These are phyloP conservation scores for Melampsora americana DNA, from an alignment of 1,284 basidiomycete genomes.

Conservation along the genomic window DNA sequence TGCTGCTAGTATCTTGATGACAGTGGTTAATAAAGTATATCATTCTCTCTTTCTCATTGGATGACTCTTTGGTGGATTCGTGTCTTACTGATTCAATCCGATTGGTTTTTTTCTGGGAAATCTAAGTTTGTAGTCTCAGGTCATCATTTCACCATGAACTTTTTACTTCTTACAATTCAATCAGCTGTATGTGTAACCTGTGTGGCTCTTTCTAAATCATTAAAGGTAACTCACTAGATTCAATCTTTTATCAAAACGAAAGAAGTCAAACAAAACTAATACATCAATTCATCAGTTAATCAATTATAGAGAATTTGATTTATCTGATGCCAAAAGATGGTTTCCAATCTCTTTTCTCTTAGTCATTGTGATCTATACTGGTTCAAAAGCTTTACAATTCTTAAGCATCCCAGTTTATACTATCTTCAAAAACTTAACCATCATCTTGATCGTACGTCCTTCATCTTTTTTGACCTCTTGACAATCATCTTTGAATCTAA, in stretches of 20 bases:
- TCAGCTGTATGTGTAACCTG: slow-evolving; percentile 56
- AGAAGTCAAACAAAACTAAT: too few species aligned
- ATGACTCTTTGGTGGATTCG: neutral
- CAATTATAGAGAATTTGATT: slow-evolving; percentile 79
- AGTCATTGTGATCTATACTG: slow-evolving; percentile 94
- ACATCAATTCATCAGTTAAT: too few species aligned
- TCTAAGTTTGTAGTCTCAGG: slow-evolving; percentile 92
- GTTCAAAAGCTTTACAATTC: slow-evolving; percentile 77
- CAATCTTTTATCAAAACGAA: neutral
- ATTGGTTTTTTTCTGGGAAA: neutral
- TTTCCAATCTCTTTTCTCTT: slow-evolving; percentile 89
- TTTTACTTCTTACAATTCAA: slow-evolving; percentile 87
- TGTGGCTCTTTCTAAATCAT: slow-evolving; percentile 15
- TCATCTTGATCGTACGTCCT: slow-evolving; percentile 81
- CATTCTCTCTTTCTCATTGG: neutral
- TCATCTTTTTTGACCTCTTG: neutral
- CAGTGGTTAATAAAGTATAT: slow-evolving; percentile 88
- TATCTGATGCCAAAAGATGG: slow-evolving; percentile 83
- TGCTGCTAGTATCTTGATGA: slow-evolving; percentile 92
- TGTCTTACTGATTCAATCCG: neutral
- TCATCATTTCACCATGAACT: slow-evolving; percentile 90
- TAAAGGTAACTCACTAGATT: neutral
- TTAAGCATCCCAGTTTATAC: slow-evolving; percentile 59
- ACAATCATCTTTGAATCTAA: neutral
- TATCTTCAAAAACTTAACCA: slow-evolving; percentile 99